Conservation (phyloP, 305 asterid genomes). For the Plantago rigida region DNA sequence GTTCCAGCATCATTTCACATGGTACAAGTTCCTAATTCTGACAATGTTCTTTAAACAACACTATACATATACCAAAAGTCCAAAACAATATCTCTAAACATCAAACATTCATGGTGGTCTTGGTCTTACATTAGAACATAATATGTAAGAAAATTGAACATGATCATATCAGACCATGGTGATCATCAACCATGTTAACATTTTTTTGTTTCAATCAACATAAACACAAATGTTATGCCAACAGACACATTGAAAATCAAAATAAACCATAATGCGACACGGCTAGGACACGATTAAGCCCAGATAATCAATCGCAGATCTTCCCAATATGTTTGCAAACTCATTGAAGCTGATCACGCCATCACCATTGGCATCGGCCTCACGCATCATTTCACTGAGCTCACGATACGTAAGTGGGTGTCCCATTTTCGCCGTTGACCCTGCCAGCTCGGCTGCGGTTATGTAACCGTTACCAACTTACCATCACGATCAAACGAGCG, state of each 20-base stretch:
- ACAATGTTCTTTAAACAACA: background rate
- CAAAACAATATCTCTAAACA: background rate
- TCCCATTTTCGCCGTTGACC: constrained; percentile 57
- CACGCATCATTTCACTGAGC: constrained; percentile 46
- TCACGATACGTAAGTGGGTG: constrained; percentile 47
- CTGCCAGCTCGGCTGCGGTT: constrained; percentile 47
- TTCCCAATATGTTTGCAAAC: constrained; percentile 42
- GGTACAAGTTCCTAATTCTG: background rate
- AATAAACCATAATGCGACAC: too few relatives aligned
- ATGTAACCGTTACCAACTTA: constrained; percentile 56
- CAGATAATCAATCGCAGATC: constrained; percentile 39
- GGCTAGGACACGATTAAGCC: constrained; percentile 28
- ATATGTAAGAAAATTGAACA: too few relatives aligned
- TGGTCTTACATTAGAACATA: too few relatives aligned
- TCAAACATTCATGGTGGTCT: background rate
- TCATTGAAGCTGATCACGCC: constrained; percentile 53
- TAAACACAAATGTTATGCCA: too few relatives aligned
- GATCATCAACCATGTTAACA: too few relatives aligned
- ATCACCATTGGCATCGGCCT: constrained; percentile 54
- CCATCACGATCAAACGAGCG: constrained; percentile 51
- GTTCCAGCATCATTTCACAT: background rate
- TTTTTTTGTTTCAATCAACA: too few relatives aligned
- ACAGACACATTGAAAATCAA: too few relatives aligned
- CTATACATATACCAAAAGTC: background rate
- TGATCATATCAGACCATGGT: too few relatives aligned